These are phyloP conservation scores for Pseudopyricularia cyperi DNA, from an alignment of 2,329 filamentous ascomycete genomes.

Conservation along the genomic window DNA sequence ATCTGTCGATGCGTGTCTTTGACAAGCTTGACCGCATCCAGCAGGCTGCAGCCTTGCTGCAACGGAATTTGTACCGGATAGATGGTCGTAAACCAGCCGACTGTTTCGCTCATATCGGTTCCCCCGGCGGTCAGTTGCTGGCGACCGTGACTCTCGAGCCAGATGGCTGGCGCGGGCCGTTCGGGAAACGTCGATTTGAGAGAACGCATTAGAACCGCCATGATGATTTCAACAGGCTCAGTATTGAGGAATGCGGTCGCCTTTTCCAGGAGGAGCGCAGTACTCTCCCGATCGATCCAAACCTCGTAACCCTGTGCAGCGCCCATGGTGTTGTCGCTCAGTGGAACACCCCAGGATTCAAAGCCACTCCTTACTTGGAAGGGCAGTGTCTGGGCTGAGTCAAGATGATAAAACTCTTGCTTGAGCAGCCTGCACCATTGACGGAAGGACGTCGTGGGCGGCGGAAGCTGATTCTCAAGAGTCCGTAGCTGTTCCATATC, in stretches of 20 bases:
- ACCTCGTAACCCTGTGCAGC: neutral
- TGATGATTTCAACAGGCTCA: neutral
- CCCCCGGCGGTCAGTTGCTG: neutral
- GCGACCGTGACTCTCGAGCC: neutral
- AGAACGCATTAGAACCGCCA: neutral
- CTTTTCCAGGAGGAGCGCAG: neutral
- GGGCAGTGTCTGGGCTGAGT: neutral
- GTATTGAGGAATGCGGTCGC: neutral
- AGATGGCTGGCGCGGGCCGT: neutral
- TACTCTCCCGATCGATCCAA: neutral
- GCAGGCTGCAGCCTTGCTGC: neutral
- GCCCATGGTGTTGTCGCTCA: neutral
- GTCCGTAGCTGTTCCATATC: neutral
- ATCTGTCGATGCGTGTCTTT: neutral
- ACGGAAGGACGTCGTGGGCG: neutral
- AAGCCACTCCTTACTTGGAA: neutral
- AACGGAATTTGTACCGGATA: neutral
- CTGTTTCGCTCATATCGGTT: neutral
- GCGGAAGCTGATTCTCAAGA: neutral
- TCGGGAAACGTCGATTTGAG: neutral
- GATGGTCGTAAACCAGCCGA: neutral
- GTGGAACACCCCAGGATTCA: neutral
- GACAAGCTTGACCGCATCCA: neutral
- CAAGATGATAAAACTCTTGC: neutral
- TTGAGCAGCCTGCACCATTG: neutral